Evolutionary conservation across 75 land plant species (phyloP).

Genomic region (Sequoia sempervirens): DNA sequence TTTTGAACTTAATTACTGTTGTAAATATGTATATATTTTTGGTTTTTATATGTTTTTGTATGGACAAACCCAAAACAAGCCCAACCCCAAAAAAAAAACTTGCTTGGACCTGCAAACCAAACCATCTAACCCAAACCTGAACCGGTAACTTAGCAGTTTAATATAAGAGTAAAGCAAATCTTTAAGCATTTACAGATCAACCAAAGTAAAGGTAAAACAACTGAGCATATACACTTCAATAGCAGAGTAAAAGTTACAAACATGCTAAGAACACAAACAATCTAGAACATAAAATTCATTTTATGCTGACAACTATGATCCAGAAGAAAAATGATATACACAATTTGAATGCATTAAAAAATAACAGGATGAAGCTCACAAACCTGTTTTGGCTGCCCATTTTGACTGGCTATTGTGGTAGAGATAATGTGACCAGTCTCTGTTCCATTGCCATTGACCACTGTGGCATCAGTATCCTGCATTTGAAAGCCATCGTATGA

Average conservation of each 20-base stretch:
- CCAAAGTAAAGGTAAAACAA: background rate
- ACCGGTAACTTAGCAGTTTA: background rate
- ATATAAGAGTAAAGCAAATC: background rate
- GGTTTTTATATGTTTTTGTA: too few species aligned
- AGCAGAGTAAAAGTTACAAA: background rate
- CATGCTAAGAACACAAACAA: background rate
- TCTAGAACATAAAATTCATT: background rate
- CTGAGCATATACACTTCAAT: background rate
- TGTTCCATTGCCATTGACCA: slow-evolving; percentile 19
- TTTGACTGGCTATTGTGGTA: slow-evolving; percentile 19
- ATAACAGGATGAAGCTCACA: background rate
- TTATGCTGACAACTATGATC: background rate
- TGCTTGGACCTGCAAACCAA: too few species aligned
- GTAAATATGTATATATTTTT: too few species aligned
- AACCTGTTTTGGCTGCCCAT: slow-evolving; percentile 25
- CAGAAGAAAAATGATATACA: background rate
- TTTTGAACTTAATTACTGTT: too few species aligned
- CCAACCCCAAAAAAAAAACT: too few species aligned
- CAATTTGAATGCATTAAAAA: background rate
- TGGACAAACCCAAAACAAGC: too few species aligned
- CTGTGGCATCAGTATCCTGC: slow-evolving; percentile 14
- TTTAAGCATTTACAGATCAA: background rate
- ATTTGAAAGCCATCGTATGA: background rate
- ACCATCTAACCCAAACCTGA: too few species aligned
- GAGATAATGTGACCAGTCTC: slow-evolving; percentile 26